phyloP scores from a whole-genome alignment of 768 basidiomycete species.

The Kwoniella sp. region DNA sequence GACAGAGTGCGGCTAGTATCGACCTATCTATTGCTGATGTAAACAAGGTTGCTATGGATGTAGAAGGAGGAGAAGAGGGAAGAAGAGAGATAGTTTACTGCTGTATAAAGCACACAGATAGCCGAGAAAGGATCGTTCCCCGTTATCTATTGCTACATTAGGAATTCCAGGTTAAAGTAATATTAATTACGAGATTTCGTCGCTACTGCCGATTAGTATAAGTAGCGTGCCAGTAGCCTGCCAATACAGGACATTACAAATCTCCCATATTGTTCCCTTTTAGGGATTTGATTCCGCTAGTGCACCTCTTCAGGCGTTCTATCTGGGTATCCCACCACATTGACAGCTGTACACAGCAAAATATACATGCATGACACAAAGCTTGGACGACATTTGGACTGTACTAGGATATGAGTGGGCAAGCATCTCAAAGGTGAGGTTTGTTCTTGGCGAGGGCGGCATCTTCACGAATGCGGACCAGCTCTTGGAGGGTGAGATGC shows the following conservation, averaged over 20 bases:
- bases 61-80: not conserved
- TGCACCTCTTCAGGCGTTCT: too few species aligned
- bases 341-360: too few species aligned
- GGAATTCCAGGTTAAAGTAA: not conserved
- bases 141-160: constrained; percentile 1
- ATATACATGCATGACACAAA: too few species aligned
- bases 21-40: not conserved
- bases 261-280: too few species aligned
- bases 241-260: too few species aligned
- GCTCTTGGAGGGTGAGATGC: not conserved
- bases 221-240: not conserved
- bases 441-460: not conserved
- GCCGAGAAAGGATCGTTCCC: not conserved
- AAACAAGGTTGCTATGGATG: not conserved
- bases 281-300: too few species aligned
- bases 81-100: not conserved
- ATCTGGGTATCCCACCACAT: too few species aligned
- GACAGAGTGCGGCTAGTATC: too few species aligned
- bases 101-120: not conserved
- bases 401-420: too few species aligned
- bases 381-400: too few species aligned
- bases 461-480: not conserved
- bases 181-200: not conserved
- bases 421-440: not conserved
- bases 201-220: not conserved